These are phyloP conservation scores for Torulaspora delbrueckii DNA, from an alignment of 805 yeast species.

Conservation along the genomic window DNA sequence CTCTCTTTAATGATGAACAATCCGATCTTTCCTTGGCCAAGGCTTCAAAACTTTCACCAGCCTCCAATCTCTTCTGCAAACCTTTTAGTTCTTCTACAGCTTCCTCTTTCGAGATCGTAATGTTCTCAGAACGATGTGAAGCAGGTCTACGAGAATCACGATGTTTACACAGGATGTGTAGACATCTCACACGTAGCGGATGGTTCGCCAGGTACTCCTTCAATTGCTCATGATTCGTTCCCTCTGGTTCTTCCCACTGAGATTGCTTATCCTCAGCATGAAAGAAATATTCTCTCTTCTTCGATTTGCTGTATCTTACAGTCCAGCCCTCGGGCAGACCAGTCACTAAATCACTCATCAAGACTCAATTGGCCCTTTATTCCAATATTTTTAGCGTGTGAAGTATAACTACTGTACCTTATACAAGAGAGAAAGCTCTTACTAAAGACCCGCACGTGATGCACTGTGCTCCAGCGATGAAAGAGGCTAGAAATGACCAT, in stretches of 20 bases:
- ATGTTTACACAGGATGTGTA: slow-evolving; percentile 83
- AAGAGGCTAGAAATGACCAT: not conserved
- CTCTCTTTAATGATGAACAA: slow-evolving; percentile 77
- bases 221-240: slow-evolving; percentile 61
- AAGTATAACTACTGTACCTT: not conserved
- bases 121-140: slow-evolving; percentile 78
- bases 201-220: slow-evolving; percentile 50
- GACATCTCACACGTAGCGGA: slow-evolving; percentile 69
- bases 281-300: slow-evolving; percentile 78
- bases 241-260: slow-evolving; percentile 88
- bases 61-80: slow-evolving; percentile 49
- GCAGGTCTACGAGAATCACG: slow-evolving; percentile 80
- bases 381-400: not conserved
- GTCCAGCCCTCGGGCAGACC: slow-evolving; percentile 90
- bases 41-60: slow-evolving; percentile 50
- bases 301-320: slow-evolving; percentile 69
- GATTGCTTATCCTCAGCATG: slow-evolving; percentile 67
- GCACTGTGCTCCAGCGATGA: not conserved
- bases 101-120: slow-evolving; percentile 78
- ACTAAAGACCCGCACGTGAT: not conserved
- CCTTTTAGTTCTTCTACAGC: slow-evolving; percentile 61
- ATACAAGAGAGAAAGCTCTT: not conserved
- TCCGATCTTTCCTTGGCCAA: slow-evolving; percentile 83
- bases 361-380: not conserved
- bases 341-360: slow-evolving; percentile 34